Percentiles rank a stretch among this genome's conserved stretches.
These are phyloP conservation scores for Corymbia calophylla DNA, from an alignment of 441 rosid genomes.

Conservation along the genomic window DNA sequence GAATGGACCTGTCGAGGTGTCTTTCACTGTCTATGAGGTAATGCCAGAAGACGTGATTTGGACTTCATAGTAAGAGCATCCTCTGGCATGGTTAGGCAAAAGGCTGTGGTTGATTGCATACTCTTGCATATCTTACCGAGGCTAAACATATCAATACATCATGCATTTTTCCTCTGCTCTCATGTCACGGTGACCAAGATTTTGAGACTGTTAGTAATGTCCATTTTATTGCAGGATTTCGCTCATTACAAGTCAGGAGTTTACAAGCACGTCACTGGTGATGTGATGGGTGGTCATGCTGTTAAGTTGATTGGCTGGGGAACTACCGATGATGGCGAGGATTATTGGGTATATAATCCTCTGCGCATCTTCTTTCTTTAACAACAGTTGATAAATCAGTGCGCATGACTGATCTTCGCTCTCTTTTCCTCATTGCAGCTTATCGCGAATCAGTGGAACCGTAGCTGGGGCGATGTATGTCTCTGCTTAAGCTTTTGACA, in stretches of 20 bases:
- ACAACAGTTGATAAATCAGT: background rate
- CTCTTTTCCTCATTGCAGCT: conserved; percentile 44
- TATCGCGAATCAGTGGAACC: conserved; percentile 93
- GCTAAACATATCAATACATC: background rate
- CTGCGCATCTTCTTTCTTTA: background rate
- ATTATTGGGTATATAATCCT: conserved; percentile 63
- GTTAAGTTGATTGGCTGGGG: conserved; percentile 98
- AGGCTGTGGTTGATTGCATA: background rate
- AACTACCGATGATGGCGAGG: conserved; percentile 76
- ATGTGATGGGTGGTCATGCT: conserved; percentile 78
- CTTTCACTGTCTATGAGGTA: conserved; percentile 91
- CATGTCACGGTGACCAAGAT: background rate
- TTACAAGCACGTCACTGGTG: conserved; percentile 71
- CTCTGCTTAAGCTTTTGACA: background rate
- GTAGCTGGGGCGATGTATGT: conserved; percentile 93
- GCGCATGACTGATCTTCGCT: background rate
- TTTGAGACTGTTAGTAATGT: background rate
- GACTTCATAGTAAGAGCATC: background rate
- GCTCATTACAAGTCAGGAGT: conserved; percentile 93
- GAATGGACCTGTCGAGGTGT: conserved; percentile 88
- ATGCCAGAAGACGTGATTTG: background rate
- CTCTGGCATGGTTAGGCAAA: background rate
- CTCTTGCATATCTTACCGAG: background rate
- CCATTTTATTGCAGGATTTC: conserved; percentile 51
- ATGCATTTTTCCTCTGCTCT: background rate